Conservation (phyloP, 176 grass and related monocot species). For the Alloteropsis semialata region DNA sequence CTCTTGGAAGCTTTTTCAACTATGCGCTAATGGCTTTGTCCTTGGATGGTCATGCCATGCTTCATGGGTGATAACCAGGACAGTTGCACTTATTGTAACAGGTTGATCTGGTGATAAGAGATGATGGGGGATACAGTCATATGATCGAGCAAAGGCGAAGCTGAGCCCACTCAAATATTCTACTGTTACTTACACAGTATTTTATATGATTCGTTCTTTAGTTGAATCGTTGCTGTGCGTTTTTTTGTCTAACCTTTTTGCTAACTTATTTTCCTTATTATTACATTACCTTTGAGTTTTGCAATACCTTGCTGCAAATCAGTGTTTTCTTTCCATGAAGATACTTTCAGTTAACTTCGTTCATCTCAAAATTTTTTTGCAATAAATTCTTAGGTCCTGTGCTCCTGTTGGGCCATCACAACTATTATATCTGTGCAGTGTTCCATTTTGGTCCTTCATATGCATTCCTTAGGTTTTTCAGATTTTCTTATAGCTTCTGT, state of each 20-base stretch:
- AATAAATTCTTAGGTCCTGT: background rate
- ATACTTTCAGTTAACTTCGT: background rate
- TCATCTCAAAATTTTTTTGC: background rate
- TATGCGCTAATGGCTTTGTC: background rate
- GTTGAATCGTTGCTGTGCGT: background rate
- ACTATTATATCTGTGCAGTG: background rate
- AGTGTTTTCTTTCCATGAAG: background rate
- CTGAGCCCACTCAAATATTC: constrained; percentile 19
- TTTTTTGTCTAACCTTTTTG: background rate
- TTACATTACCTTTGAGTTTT: background rate
- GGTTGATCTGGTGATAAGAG: constrained; percentile 7
- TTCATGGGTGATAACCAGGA: constrained; percentile 26
- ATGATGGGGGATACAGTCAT: background rate
- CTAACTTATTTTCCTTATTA: background rate
- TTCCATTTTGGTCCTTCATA: background rate
- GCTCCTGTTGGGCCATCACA: background rate
- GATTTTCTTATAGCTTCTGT: background rate
- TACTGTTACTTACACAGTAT: background rate
- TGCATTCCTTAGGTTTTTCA: background rate
- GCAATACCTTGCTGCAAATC: background rate
- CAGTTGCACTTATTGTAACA: background rate
- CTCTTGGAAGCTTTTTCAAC: background rate
- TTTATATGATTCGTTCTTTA: background rate
- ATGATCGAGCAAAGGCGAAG: constrained; percentile 41
- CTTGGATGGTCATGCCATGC: constrained; percentile 35